Conservation (phyloP, 257 asterid genomes). For the Sherardia arvensis region DNA sequence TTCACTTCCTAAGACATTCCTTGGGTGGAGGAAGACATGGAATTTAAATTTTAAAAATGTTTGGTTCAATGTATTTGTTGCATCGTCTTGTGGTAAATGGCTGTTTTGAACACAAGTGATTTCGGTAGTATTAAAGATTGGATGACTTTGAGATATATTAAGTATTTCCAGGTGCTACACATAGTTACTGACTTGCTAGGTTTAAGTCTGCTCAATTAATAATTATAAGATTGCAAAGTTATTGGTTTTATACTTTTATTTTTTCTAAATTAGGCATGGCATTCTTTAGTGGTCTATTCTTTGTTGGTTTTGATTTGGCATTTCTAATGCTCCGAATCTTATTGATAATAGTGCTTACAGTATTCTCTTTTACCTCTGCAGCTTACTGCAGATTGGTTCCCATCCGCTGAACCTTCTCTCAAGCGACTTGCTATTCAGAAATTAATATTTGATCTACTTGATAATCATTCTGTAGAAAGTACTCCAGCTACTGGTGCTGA, state of each 20-base stretch:
- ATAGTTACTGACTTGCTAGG: background rate
- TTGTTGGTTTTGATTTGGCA: background rate
- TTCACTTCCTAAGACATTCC: background rate
- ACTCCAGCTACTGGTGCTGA: slow-evolving; percentile 32
- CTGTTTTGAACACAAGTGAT: background rate
- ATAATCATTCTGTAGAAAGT: slow-evolving; percentile 34
- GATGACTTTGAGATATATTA: background rate
- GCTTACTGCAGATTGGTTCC: slow-evolving; percentile 79
- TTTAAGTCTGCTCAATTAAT: background rate
- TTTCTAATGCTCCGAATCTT: background rate
- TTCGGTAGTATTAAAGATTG: background rate
- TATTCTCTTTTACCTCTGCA: slow-evolving; percentile 22
- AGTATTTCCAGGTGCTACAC: background rate
- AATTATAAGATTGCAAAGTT: background rate
- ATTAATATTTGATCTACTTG: slow-evolving; percentile 53
- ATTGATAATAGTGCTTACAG: slow-evolving; percentile 5
- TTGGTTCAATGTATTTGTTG: background rate
- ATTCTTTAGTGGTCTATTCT: background rate
- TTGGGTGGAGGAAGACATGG: background rate
- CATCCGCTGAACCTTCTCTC: slow-evolving; percentile 63
- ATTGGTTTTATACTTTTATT: background rate
- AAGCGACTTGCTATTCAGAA: slow-evolving; percentile 63
- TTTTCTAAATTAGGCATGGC: background rate
- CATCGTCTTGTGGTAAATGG: background rate
- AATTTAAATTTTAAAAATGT: background rate